Evolutionary conservation across 2,329 filamentous ascomycete genomes (phyloP).

Genomic region (Aspergillus hortae): DNA sequence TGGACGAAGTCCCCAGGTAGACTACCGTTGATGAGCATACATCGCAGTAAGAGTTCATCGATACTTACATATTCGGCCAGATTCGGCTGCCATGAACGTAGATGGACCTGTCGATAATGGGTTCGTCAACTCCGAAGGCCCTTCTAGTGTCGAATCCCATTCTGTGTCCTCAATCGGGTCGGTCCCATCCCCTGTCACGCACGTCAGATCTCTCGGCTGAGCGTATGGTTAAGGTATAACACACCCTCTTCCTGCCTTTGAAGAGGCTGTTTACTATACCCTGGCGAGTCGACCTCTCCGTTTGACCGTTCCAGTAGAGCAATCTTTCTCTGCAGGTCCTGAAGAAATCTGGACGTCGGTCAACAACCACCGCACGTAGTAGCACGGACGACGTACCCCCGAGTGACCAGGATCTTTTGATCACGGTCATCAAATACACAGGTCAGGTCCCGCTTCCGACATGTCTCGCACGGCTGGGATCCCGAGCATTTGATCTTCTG

Average conservation of each 20-base stretch:
- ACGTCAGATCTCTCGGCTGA: not conserved
- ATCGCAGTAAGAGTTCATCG: no score
- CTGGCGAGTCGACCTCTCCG: slow-evolving; percentile 12
- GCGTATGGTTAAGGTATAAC: not conserved
- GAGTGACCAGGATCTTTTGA: slow-evolving; percentile 49
- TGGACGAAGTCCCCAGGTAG: slow-evolving; percentile 55
- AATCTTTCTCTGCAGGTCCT: slow-evolving; percentile 33
- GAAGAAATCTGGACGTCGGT: slow-evolving; percentile 27
- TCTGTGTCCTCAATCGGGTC: slow-evolving; percentile 10
- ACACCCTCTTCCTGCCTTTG: slow-evolving; percentile 17
- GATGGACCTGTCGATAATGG: slow-evolving; percentile 41
- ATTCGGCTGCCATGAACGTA: slow-evolving; percentile 41
- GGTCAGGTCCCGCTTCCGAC: slow-evolving; percentile 40
- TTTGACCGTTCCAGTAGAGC: slow-evolving; percentile 18
- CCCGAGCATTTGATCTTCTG: slow-evolving; percentile 48
- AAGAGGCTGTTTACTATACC: slow-evolving; percentile 3
- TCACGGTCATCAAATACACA: slow-evolving; percentile 47
- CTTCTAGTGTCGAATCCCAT: slow-evolving; percentile 19
- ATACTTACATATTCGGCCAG: slow-evolving; percentile 43
- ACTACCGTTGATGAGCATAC: slow-evolving; percentile 26
- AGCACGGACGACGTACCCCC: slow-evolving; percentile 30
- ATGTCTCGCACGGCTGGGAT: slow-evolving; percentile 42
- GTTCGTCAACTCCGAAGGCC: slow-evolving; percentile 39
- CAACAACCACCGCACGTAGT: not conserved
- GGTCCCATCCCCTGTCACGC: slow-evolving; percentile 13